Conservation (phyloP, 257 asterid genomes). For the Lycium barbarum region DNA sequence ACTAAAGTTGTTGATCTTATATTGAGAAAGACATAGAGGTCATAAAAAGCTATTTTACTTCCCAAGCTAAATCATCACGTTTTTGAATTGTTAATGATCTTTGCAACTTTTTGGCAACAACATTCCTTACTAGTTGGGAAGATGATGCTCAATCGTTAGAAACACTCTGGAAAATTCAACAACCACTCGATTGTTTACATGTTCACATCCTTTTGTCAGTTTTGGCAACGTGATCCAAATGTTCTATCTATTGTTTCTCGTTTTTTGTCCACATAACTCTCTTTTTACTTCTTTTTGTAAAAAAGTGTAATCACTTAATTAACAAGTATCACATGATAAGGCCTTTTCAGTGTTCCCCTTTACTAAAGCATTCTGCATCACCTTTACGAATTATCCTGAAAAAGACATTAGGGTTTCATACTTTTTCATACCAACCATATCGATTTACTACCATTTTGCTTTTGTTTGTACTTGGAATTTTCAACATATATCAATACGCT, state of each 20-base stretch:
- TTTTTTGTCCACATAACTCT: neutral
- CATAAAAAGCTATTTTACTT: neutral
- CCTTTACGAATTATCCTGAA: slow-evolving; percentile 27
- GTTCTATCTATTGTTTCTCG: neutral
- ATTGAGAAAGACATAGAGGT: no score
- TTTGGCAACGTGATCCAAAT: slow-evolving; percentile 22
- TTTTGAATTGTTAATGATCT: neutral
- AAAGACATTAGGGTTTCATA: slow-evolving; percentile 25
- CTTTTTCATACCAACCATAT: slow-evolving; percentile 40
- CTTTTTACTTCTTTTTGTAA: neutral
- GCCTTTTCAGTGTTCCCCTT: slow-evolving; percentile 21
- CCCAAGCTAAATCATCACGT: neutral
- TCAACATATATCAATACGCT: neutral
- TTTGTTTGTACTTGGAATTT: slow-evolving; percentile 12
- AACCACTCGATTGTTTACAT: slow-evolving; percentile 32
- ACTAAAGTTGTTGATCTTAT: no score
- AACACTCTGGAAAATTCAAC: slow-evolving; percentile 31
- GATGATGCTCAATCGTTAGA: neutral
- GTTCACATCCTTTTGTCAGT: slow-evolving; percentile 14
- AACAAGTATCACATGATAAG: neutral
- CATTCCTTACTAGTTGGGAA: slow-evolving; percentile 6
- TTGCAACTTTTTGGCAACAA: slow-evolving; percentile 6
- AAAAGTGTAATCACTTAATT: slow-evolving; percentile 14
- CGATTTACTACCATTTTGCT: slow-evolving; percentile 22
- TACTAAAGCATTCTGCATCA: slow-evolving; percentile 31